Percentiles rank a stretch among this genome's conserved stretches.
Conservation (phyloP, 192 early-diverging fungal species). For the Umbelopsis isabellina region DNA sequence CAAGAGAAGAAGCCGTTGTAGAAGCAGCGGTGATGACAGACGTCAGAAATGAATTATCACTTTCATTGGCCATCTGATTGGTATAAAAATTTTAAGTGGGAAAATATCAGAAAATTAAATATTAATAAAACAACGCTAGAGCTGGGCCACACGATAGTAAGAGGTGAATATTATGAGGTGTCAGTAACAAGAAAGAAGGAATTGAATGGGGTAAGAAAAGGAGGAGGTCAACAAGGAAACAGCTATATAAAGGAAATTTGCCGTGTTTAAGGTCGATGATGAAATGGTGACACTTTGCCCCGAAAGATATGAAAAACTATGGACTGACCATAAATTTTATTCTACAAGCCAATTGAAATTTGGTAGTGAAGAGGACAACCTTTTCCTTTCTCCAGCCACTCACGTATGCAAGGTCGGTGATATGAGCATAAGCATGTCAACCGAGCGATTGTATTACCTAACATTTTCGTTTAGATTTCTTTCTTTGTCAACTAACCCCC, state of each 20-base stretch:
- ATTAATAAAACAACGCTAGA: too few species aligned
- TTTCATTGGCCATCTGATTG: constrained; percentile 3
- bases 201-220: not conserved
- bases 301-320: not conserved
- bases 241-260: not conserved
- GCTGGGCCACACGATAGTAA: too few species aligned
- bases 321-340: not conserved
- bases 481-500: not conserved
- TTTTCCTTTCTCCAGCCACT: constrained; percentile 76
- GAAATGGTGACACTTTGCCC: not conserved
- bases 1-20: not conserved
- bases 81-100: too few species aligned
- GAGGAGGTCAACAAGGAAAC: not conserved
- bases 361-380: constrained; percentile 86
- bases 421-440: constrained; percentile 91
- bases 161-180: too few species aligned
- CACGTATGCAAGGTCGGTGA: constrained; percentile 81
- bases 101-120: too few species aligned
- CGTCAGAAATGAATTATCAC: not conserved
- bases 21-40: not conserved
- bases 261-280: not conserved
- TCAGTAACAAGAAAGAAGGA: not conserved
- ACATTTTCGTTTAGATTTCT: constrained; percentile 1
- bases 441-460: constrained; percentile 75
- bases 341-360: constrained; percentile 2